Evolutionary conservation across 257 asterid species (phyloP), one percentile per base, ranked within the genome.

Genomic region (Scutellaria baicalensis): DNA sequence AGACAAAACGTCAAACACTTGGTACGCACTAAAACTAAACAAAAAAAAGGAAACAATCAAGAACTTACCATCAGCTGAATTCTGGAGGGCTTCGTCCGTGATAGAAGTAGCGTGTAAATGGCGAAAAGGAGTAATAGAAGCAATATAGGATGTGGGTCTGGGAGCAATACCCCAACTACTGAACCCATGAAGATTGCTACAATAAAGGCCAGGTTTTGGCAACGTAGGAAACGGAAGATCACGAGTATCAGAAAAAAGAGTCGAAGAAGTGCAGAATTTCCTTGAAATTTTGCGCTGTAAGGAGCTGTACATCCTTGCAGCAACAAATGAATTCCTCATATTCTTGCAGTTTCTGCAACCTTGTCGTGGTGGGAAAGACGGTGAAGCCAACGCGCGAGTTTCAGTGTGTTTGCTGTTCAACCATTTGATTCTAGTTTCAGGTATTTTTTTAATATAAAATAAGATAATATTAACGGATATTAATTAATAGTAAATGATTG

Each of bases 1-100:
- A 70, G 78, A 50, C 81, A 78, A 81, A 64, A 21, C 23, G 42
- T 69, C 93, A 78, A 81, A 88, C 90, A 81, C 63, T 44, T 87
- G 75, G 84, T 59, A 64, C 54, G 66, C 91, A 59, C 33, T 31
- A 45, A 55, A 33, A 36, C 1, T 39, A 52, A 59, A 64, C 9
- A 8, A 23, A 3, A 8, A 23, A 3, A 59, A 13, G n/a, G 10
- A 1, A 36, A 33, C 12, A 49, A 33, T 0, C 21, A n/a, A 55
- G 35, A 58, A 59, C 71, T 35, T 58, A 84, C 89, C 61, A 27
- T 71, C 68, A 57, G 3, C 56, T 12, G 70, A 11, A 58, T 21
- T 70, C 45, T 55, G 64, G 58, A 56, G 49, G 8, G 77, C 12
- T 60, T 48, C 64, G 23, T 64, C 68, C 36, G 33, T 6, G 44